Percentiles rank a stretch among this genome's conserved stretches.
phyloP scores from a whole-genome alignment of 352 stramenopile species.

The Pythium chondricola region DNA sequence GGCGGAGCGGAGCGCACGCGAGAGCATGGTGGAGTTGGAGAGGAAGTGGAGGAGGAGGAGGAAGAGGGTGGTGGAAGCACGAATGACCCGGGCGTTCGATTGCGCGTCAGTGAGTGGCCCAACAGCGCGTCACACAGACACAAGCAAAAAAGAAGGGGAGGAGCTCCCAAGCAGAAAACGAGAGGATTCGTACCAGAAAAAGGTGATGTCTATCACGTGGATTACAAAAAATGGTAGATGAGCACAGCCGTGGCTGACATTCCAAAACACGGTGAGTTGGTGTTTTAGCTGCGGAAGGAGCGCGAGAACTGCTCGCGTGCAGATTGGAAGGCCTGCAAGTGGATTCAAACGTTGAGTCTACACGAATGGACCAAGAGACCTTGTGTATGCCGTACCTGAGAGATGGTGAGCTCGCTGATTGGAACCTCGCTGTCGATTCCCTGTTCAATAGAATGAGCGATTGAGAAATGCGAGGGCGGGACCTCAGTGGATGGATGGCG shows the following conservation, averaged over 20 bases:
- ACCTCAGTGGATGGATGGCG: too few species aligned
- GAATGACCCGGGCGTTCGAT: too few species aligned
- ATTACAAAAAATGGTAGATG: background rate
- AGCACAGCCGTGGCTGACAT: too few species aligned
- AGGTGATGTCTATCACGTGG: conserved; percentile 16
- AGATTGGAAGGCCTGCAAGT: conserved; percentile 62
- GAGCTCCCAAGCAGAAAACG: conserved; percentile 16
- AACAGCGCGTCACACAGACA: background rate
- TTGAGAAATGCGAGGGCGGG: too few species aligned
- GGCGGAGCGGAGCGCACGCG: conserved; percentile 46
- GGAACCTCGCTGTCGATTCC: conserved; percentile 85
- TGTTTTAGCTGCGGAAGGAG: conserved; percentile 75
- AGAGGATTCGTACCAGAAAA: background rate
- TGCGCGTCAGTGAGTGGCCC: conserved; percentile 12
- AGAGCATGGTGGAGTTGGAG: conserved; percentile 39
- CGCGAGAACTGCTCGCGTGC: conserved; percentile 84
- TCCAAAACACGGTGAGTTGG: conserved; percentile 14
- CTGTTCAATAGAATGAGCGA: conserved; percentile 23
- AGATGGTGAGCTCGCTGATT: conserved; percentile 83
- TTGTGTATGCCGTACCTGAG: conserved; percentile 46
- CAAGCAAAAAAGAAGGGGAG: conserved; percentile 11
- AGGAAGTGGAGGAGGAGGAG: background rate
- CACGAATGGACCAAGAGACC: too few species aligned
- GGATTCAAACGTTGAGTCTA: too few species aligned
- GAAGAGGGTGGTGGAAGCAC: conserved; percentile 2